phyloP scores from a whole-genome alignment of 2,329 filamentous ascomycete species.

The Fusarium sp. region DNA sequence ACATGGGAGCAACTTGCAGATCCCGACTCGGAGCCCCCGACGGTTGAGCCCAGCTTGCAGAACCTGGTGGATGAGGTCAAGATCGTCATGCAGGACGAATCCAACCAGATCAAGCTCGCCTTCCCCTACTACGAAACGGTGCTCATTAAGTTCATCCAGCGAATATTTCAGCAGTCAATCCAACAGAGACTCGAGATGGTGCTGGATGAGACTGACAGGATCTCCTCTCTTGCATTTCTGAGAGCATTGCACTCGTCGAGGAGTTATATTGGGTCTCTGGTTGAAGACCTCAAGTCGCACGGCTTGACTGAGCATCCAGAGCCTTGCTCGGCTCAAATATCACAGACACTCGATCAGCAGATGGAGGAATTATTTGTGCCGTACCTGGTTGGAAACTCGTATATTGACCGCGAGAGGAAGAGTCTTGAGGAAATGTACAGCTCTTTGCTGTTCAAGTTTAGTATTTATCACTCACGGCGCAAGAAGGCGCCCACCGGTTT shows the following conservation, averaged over 20 bases:
- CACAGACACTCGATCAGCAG: conserved; percentile 75
- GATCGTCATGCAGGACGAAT: conserved; percentile 96
- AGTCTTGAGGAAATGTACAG: conserved; percentile 84
- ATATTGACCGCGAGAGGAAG: conserved; percentile 73
- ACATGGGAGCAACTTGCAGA: conserved; percentile 93
- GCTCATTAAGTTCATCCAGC: conserved; percentile 88
- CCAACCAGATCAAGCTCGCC: conserved; percentile 92
- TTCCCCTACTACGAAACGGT: conserved; percentile 98
- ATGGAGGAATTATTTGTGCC: conserved; percentile 80
- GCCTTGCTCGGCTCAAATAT: conserved; percentile 83
- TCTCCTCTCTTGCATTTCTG: conserved; percentile 91
- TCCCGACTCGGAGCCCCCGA: conserved; percentile 88
- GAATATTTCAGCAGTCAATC: conserved; percentile 97
- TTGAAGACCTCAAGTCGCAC: conserved; percentile 93
- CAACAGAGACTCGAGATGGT: conserved; percentile 96
- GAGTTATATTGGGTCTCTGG: conserved; percentile 83
- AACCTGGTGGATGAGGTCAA: conserved; percentile 93
- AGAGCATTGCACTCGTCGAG: conserved; percentile 89
- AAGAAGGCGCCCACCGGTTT: conserved; percentile 92
- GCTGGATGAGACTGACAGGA: conserved; percentile 88
- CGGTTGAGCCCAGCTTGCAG: conserved; percentile 90
- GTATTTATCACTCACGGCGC: conserved; percentile 86
- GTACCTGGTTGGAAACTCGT: conserved; percentile 72
- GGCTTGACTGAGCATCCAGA: conserved; percentile 96
- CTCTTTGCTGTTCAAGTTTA: conserved; percentile 94